Evolutionary conservation across 2,329 filamentous ascomycete genomes (phyloP).

Genomic region (Phoma sp.): DNA sequence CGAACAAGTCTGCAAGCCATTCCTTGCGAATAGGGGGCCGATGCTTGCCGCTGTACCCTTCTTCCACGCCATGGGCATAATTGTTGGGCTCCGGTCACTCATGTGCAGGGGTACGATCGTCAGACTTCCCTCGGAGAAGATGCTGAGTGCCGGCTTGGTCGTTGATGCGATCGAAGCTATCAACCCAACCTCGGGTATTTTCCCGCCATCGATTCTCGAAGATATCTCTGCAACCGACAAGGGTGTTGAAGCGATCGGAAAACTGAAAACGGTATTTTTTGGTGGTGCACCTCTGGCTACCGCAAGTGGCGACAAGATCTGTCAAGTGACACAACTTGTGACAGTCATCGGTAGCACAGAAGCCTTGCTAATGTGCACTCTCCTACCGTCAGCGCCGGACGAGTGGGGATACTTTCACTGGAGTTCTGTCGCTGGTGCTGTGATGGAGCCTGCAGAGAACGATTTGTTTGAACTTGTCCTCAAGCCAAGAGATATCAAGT

Average conservation of each 20-base stretch:
- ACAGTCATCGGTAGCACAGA: conserved; percentile 15
- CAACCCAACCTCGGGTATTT: conserved; percentile 9
- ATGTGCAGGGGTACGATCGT: conserved; percentile 10
- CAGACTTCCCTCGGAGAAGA: conserved; percentile 5
- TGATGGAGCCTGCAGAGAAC: conserved; percentile 10
- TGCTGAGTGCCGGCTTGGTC: conserved; percentile 6
- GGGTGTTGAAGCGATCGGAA: conserved; percentile 5
- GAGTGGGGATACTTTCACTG: conserved; percentile 18
- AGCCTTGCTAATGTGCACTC: conserved; percentile 6
- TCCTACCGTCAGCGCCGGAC: neutral
- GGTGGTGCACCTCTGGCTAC: conserved; percentile 17
- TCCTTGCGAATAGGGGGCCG: conserved; percentile 5
- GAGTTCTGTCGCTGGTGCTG: conserved; percentile 7
- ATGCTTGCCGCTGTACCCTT: conserved; percentile 16
- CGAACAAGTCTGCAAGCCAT: neutral
- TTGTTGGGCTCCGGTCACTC: conserved; percentile 9
- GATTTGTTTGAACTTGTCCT: conserved; percentile 9
- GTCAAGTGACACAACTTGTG: conserved; percentile 12
- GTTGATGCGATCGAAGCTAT: conserved; percentile 7
- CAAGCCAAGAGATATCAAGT: neutral
- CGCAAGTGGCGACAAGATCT: conserved; percentile 17
- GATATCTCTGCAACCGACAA: conserved; percentile 4
- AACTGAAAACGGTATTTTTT: conserved; percentile 13
- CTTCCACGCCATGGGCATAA: conserved; percentile 17
- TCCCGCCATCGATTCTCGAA: conserved; percentile 13